phyloP scores from a whole-genome alignment of 495 filamentous ascomycete genomes.

The Aspergillus coremiiformis region DNA sequence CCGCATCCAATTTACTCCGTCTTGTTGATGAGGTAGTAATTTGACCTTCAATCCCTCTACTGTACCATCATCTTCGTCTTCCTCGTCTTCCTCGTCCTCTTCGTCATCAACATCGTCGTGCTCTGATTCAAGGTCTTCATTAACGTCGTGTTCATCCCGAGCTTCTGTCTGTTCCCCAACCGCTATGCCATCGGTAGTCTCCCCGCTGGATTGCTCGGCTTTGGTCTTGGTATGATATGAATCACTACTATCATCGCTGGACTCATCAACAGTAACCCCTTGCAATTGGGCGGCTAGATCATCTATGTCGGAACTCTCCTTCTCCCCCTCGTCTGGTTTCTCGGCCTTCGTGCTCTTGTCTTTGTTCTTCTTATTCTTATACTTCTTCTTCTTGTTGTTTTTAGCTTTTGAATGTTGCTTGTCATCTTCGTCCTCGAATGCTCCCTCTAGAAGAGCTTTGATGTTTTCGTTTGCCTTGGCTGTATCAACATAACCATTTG shows the following conservation, averaged over 20 bases:
- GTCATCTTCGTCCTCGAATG: conserved; percentile 76
- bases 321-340: conserved; percentile 15
- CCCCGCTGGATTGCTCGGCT: conserved; percentile 41
- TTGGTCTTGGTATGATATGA: conserved; percentile 33
- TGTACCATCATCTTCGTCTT: conserved; percentile 63
- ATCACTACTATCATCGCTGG: conserved; percentile 16
- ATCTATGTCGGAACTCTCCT: conserved; percentile 35
- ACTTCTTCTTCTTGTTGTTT: conserved; percentile 43
- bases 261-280: conserved; percentile 45
- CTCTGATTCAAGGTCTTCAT: conserved; percentile 16
- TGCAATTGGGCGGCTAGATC: conserved; percentile 54
- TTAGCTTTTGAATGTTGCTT: conserved; percentile 44
- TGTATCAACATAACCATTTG: conserved; percentile 65
- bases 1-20: conserved; percentile 89
- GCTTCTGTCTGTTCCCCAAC: conserved; percentile 4
- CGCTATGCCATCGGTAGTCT: conserved; percentile 23
- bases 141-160: conserved; percentile 19
- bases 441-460: conserved; percentile 80
- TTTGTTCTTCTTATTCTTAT: conserved; percentile 37
- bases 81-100: conserved; percentile 50
- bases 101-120: conserved; percentile 44
- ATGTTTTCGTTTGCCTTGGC: conserved; percentile 75
- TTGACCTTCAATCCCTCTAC: conserved; percentile 80
- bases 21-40: conserved; percentile 84
- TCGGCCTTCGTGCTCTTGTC: conserved; percentile 43